phyloP scores from a whole-genome alignment of 352 stramenopile genomes.

The Phytopythium chamaehyphon region DNA sequence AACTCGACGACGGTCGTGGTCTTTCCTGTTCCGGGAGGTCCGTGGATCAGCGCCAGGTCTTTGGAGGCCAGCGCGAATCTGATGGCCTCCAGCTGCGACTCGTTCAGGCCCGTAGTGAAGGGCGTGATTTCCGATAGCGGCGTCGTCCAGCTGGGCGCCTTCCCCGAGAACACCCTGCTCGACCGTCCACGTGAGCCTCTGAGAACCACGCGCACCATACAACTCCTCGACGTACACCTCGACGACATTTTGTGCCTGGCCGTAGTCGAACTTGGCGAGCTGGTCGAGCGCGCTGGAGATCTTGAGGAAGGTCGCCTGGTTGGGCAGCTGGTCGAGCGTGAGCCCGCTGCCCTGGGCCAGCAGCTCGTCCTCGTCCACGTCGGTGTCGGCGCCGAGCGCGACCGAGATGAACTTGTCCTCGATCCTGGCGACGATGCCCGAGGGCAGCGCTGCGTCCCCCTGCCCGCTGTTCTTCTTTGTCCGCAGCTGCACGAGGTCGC shows the following conservation, averaged over 20 bases:
- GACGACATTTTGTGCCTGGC: slow-evolving; percentile 48
- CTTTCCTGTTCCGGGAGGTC: slow-evolving; percentile 93
- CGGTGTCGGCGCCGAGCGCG: slow-evolving; percentile 41
- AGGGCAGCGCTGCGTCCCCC: slow-evolving; percentile 22
- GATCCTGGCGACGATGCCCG: slow-evolving; percentile 59
- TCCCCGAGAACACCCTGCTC: slow-evolving; percentile 51
- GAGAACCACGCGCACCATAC: neutral
- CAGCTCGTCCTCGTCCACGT: slow-evolving; percentile 50
- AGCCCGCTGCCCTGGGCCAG: slow-evolving; percentile 21
- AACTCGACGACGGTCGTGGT: slow-evolving; percentile 98
- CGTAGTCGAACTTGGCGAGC: slow-evolving; percentile 62
- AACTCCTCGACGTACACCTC: slow-evolving; percentile 45
- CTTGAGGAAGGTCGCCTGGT: slow-evolving; percentile 84
- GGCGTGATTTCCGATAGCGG: slow-evolving; percentile 39
- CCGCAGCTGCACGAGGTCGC: slow-evolving; percentile 81
- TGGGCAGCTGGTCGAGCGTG: slow-evolving; percentile 79
- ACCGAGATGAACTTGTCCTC: slow-evolving; percentile 60
- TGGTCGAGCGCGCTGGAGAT: slow-evolving; percentile 56
- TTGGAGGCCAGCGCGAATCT: slow-evolving; percentile 78
- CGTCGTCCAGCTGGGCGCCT: slow-evolving; percentile 45
- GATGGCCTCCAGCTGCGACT: slow-evolving; percentile 74
- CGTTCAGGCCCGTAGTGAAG: slow-evolving; percentile 60
- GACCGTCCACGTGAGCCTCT: neutral
- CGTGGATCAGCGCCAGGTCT: slow-evolving; percentile 91
- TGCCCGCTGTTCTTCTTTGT: slow-evolving; percentile 18